Percentiles rank a stretch among this genome's conserved stretches.
These are phyloP conservation scores for Fusarium citri DNA, from an alignment of 2,329 filamentous ascomycete genomes.

Conservation along the genomic window DNA sequence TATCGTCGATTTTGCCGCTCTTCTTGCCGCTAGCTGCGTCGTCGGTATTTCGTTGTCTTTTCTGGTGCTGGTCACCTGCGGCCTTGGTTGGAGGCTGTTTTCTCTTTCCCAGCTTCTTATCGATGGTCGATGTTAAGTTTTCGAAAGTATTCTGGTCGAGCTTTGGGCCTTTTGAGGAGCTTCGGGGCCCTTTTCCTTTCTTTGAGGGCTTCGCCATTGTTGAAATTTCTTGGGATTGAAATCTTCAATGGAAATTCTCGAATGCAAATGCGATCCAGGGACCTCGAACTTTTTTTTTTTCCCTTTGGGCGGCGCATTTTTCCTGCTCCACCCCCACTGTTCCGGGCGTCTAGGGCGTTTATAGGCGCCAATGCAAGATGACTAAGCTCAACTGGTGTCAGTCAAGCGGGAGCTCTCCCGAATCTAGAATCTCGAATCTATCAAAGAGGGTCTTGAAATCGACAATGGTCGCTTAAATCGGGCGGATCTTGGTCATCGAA, in stretches of 20 bases:
- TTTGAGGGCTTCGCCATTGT: slow-evolving; percentile 54
- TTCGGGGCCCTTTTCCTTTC: slow-evolving; percentile 49
- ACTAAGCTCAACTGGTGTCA: slow-evolving; percentile 11
- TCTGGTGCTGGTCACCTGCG: slow-evolving; percentile 50
- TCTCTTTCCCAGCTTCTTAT: slow-evolving; percentile 63
- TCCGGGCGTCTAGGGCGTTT: slow-evolving; percentile 40
- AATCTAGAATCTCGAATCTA: slow-evolving; percentile 6
- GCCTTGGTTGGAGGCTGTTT: slow-evolving; percentile 56
- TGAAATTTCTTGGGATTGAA: slow-evolving; percentile 19
- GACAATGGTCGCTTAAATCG: slow-evolving; percentile 1
- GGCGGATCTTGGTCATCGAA: not conserved
- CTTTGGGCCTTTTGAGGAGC: slow-evolving; percentile 32
- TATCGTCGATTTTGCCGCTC: slow-evolving; percentile 46
- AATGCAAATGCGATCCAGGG: slow-evolving; percentile 19
- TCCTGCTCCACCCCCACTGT: slow-evolving; percentile 31
- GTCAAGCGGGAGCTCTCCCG: slow-evolving; percentile 17
- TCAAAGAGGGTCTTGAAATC: slow-evolving; percentile 2
- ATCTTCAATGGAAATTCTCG: slow-evolving; percentile 39
- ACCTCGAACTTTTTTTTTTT: slow-evolving; percentile 44
- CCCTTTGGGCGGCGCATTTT: slow-evolving; percentile 31
- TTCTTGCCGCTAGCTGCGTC: slow-evolving; percentile 41
- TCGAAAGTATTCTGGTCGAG: slow-evolving; percentile 65
- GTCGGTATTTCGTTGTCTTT: slow-evolving; percentile 53
- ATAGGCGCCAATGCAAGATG: slow-evolving; percentile 16
- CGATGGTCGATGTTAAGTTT: slow-evolving; percentile 67